Conservation (phyloP, 805 yeast genomes). For the Priceomyces fermenticarens region DNA sequence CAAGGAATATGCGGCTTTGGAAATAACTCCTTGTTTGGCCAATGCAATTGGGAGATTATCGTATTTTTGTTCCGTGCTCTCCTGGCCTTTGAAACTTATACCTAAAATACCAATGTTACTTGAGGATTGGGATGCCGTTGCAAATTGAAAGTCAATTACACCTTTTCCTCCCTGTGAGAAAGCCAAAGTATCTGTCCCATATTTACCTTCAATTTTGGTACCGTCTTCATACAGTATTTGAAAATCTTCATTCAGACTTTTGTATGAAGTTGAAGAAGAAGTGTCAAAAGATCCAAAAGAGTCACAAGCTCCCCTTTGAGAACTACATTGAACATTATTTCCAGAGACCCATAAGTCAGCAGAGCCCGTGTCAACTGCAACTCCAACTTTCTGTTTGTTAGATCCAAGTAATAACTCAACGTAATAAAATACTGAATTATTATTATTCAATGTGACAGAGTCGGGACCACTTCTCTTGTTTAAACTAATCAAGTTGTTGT, state of each 20-base stretch:
- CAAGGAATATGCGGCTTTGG: conserved; percentile 35
- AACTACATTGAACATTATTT: conserved; percentile 5
- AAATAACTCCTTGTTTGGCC: conserved; percentile 30
- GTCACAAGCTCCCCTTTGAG: conserved; percentile 33
- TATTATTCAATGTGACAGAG: background rate
- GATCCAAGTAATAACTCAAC: conserved; percentile 27
- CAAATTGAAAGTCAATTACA: conserved; percentile 58
- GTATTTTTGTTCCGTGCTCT: conserved; percentile 12
- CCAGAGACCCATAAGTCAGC: conserved; percentile 37
- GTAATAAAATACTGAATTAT: conserved; percentile 24
- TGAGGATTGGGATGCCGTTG: conserved; percentile 65
- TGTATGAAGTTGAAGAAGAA: conserved; percentile 35
- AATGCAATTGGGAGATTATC: conserved; percentile 33
- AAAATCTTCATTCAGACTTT: conserved; percentile 30
- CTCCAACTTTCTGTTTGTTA: conserved; percentile 21
- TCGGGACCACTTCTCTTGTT: background rate
- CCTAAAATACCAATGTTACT: conserved; percentile 72
- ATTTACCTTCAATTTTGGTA: conserved; percentile 65
- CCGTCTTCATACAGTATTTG: conserved; percentile 47
- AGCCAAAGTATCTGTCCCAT: conserved; percentile 57
- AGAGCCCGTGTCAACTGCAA: conserved; percentile 41
- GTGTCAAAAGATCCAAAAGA: conserved; percentile 40
- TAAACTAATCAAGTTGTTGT: background rate
- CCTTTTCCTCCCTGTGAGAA: conserved; percentile 43
- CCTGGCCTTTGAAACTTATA: conserved; percentile 56